Evolutionary conservation across 768 basidiomycete genomes (phyloP).

Genomic region (Leccinum variicolor): DNA sequence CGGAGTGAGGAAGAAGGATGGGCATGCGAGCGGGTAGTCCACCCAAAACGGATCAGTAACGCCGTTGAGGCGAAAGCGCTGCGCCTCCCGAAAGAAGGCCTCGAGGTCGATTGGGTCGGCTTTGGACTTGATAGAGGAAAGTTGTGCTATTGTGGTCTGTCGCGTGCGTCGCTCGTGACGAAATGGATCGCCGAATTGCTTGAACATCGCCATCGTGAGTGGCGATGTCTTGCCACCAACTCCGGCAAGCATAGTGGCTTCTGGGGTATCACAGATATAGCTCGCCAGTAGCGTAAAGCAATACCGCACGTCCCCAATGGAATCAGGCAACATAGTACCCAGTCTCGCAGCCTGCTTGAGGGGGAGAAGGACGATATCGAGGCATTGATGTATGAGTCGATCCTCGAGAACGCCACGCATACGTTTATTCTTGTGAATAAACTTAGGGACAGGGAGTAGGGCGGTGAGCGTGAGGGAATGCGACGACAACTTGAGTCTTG

Average conservation of each 20-base stretch:
- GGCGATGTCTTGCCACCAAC: not conserved
- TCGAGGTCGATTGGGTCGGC: not conserved
- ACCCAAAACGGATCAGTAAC: not conserved
- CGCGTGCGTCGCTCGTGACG: not conserved
- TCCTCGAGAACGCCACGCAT: not conserved
- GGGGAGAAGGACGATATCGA: not conserved
- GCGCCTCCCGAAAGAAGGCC: not conserved
- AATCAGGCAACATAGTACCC: not conserved
- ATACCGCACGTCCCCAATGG: not conserved
- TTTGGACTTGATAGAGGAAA: not conserved
- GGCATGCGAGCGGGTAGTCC: not conserved
- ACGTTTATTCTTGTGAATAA: not conserved
- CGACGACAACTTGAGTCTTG: not conserved
- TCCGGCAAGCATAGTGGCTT: not conserved
- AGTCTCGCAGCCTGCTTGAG: not conserved
- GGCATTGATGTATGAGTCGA: not conserved
- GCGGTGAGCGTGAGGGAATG: not conserved
- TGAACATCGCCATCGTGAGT: not conserved
- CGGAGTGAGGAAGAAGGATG: not conserved
- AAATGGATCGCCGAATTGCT: not conserved
- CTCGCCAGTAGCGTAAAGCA: not conserved
- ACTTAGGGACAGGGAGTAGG: not conserved
- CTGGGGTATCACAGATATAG: not conserved
- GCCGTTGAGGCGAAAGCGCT: not conserved
- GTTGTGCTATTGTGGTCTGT: not conserved